Conservation (phyloP, 2,329 filamentous ascomycete genomes). For the Colletotrichum lini region DNA sequence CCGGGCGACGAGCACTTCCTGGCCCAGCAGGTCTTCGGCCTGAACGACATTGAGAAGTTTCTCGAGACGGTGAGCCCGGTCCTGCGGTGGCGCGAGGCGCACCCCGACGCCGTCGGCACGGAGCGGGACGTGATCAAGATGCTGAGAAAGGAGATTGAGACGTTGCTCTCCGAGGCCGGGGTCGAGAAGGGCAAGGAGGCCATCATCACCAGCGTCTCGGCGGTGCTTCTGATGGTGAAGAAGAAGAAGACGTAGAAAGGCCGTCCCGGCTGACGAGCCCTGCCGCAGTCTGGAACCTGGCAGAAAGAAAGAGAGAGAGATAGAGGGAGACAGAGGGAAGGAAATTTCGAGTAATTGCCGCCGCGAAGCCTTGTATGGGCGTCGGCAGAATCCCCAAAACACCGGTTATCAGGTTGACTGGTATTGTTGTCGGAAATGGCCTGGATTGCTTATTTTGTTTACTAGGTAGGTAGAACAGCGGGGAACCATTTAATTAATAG, state of each 20-base stretch:
- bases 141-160: conserved; percentile 48
- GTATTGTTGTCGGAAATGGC: neutral
- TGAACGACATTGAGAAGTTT: conserved; percentile 55
- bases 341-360: too few relatives aligned
- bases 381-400: neutral
- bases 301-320: too few relatives aligned
- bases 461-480: neutral
- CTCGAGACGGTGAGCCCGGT: conserved; percentile 57
- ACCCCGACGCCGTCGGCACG: conserved; percentile 57
- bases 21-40: conserved; percentile 41
- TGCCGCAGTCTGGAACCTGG: neutral
- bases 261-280: neutral
- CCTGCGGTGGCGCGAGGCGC: conserved; percentile 60
- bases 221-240: conserved; percentile 50
- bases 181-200: conserved; percentile 53
- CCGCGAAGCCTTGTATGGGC: neutral
- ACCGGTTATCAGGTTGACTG: too few relatives aligned
- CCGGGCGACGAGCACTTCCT: conserved; percentile 49
- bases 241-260: conserved; percentile 46
- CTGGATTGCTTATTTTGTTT: conserved; percentile 12
- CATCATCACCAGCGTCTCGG: conserved; percentile 45
- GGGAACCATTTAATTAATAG: too few relatives aligned
- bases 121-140: conserved; percentile 55
- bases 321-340: neutral
- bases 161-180: conserved; percentile 51